phyloP scores from a whole-genome alignment of 2,329 filamentous ascomycete genomes.

The Stemphylium lycopersici region DNA sequence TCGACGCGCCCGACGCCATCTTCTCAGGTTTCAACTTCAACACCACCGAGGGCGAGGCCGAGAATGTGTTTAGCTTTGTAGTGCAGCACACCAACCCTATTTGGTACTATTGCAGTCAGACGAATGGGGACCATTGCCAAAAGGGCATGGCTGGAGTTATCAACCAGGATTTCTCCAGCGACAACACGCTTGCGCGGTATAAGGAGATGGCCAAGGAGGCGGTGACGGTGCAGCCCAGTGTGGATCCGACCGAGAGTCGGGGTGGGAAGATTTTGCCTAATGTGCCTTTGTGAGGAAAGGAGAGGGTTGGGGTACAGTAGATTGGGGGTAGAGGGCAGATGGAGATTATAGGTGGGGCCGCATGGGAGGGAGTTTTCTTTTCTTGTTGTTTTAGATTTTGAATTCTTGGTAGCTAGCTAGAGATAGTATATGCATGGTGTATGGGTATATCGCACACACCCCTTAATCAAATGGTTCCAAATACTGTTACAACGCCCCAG shows the following conservation, averaged over 20 bases:
- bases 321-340: too few relatives aligned
- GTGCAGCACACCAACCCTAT: slow-evolving; percentile 73
- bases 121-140: slow-evolving; percentile 68
- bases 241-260: slow-evolving; percentile 19
- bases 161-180: slow-evolving; percentile 55
- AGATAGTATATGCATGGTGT: too few relatives aligned
- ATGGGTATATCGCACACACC: too few relatives aligned
- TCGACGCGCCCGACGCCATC: slow-evolving; percentile 59
- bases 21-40: slow-evolving; percentile 69
- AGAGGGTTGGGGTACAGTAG: background rate
- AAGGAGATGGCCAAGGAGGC: slow-evolving; percentile 34
- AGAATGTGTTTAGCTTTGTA: slow-evolving; percentile 67
- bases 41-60: slow-evolving; percentile 33
- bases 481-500: too few relatives aligned
- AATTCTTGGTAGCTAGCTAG: too few relatives aligned
- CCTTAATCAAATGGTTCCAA: too few relatives aligned
- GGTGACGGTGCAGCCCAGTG: slow-evolving; percentile 29
- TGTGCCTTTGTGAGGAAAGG: slow-evolving; percentile 32
- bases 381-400: too few relatives aligned
- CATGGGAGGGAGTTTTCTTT: too few relatives aligned
- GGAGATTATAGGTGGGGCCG: too few relatives aligned
- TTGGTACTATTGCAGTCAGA: slow-evolving; percentile 79
- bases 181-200: slow-evolving; percentile 37
- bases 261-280: slow-evolving; percentile 35
- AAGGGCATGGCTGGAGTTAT: slow-evolving; percentile 75